Evolutionary conservation across 805 yeast species (phyloP), one percentile per base, ranked within the genome.

Genomic region (Nematodospora valgi): DNA sequence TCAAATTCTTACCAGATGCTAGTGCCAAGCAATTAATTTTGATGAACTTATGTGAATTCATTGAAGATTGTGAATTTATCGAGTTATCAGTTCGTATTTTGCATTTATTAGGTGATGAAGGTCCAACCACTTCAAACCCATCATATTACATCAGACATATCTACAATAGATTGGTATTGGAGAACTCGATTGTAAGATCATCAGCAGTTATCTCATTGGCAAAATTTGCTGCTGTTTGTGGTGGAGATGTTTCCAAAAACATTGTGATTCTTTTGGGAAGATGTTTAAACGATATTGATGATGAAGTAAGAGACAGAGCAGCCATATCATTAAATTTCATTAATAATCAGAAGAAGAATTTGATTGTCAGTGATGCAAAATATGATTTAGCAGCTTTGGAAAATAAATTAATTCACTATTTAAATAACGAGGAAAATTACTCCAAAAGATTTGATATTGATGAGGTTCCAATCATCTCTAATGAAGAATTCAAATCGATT

Each of bases 251-350:
- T 43, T 67, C 75, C 36, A 70, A 73, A 43, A 82, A 88, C 36
- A 84, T 91, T 48, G 72, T 73, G 47, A 82, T 84, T 41, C 72
- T 93, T 49, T 74, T 93, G 48, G 72, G 73, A 41, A 80, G 97
- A 65, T 87, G 95, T 47, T 74, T 88, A 46, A 84, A 76, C 46
- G 98, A 91, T 60, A 76, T 72, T 29, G 96, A 91, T 58, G 98
- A 91, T 62, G 98, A 91, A 64, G 98, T 93, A 22, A 86, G 98
- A 70, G 98, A 91, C 58, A 81, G 98, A 58, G 97, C 98, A 7
- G 84, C 95, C 2, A 69, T 91, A 48, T 82, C 95, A 2, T 72
- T 91, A 53, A 74, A 78, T 45, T 76, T 88, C 42, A 73, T 86
- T 43, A 50, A 53, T 14, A 51, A 46, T 32, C 47, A 56, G 6